Evolutionary conservation across 306 rosid genomes (phyloP), one percentile per base, ranked within the genome.

Genomic region (apple (Malus domestica)): DNA sequence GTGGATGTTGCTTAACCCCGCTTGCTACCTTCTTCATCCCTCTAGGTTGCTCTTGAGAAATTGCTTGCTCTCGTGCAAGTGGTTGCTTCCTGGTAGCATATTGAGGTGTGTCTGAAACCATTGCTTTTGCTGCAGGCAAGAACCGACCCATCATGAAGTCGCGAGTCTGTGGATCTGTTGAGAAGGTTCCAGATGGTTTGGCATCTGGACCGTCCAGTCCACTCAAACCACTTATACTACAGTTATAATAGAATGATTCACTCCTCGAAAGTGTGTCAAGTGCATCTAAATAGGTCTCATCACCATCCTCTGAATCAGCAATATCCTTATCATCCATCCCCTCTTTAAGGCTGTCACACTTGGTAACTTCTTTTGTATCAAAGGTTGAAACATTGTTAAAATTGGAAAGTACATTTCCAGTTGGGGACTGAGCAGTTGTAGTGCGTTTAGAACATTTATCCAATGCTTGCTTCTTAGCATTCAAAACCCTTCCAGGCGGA

Each of bases 111-210:
- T 90, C 93, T 32, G 87, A 85, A 81, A 84, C 90, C 92, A 90
- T 82, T 69, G 95, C 97, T 81, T 92, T 88, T 11, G 98, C 98
- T 70, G 98, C 97, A 66, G 91, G 92, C 77, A 95, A 80, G 82
- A 95, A 95, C 61, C 98, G 84, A 60, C 83, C 93, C 79, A 92
- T 89, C 93, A 95, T 95, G 91, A 89, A 90, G 85, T 90, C 83
- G 12, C 86, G 87, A 70, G 85, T 65, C 51, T 80, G 86, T 72
- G 80, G 87, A 81, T 86, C 96, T 12, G 80, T 84, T 12, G 89
- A 81, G 82, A 87, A 89, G 14, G 84, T 81, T 75, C 85, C 86
- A 10, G 73, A 70, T 66, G 83, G 79, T 64, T 74, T 81, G 44
- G 64, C 74, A 78, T 84, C 88, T 69, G 68, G 81, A 75, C 82